These are phyloP conservation scores for Mediolabrus comicus DNA, from an alignment of 108 stramenopile species.

Conservation along the genomic window DNA sequence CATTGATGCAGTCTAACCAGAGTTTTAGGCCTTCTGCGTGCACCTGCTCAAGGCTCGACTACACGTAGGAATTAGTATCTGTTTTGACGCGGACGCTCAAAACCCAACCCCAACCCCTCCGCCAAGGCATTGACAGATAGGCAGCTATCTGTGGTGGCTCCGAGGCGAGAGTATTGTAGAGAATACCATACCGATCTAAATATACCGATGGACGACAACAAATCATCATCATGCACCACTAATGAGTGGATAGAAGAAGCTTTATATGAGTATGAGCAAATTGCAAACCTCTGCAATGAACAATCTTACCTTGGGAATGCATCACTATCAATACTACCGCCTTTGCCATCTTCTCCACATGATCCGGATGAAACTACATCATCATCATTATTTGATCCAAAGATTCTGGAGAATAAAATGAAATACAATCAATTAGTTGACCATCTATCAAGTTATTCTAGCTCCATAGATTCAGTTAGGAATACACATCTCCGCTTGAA, in stretches of 20 bases:
- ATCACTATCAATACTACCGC: background rate
- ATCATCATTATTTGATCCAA: background rate
- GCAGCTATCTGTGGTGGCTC: too few relatives aligned
- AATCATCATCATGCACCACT: too few relatives aligned
- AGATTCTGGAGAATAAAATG: background rate
- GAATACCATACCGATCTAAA: too few relatives aligned
- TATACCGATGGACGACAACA: too few relatives aligned
- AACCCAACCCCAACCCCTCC: too few relatives aligned
- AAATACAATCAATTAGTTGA: constrained; percentile 10
- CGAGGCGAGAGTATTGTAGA: too few relatives aligned
- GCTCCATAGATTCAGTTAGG: constrained; percentile 34
- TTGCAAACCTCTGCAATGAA: constrained; percentile 33
- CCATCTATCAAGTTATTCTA: constrained; percentile 10
- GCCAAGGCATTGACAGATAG: too few relatives aligned
- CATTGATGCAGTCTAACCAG: too few relatives aligned
- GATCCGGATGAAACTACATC: background rate
- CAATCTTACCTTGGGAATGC: constrained; percentile 32
- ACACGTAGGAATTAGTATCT: too few relatives aligned
- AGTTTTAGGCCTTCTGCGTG: too few relatives aligned
- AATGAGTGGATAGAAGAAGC: constrained; percentile 34
- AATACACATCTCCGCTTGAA: constrained; percentile 31
- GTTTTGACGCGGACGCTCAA: too few relatives aligned
- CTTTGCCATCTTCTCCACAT: background rate
- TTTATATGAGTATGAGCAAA: constrained; percentile 37
- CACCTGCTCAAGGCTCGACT: too few relatives aligned